Percentiles rank a stretch among this genome's conserved stretches.
phyloP scores from a whole-genome alignment of 768 basidiomycete genomes.

The Calvatia gigantea region DNA sequence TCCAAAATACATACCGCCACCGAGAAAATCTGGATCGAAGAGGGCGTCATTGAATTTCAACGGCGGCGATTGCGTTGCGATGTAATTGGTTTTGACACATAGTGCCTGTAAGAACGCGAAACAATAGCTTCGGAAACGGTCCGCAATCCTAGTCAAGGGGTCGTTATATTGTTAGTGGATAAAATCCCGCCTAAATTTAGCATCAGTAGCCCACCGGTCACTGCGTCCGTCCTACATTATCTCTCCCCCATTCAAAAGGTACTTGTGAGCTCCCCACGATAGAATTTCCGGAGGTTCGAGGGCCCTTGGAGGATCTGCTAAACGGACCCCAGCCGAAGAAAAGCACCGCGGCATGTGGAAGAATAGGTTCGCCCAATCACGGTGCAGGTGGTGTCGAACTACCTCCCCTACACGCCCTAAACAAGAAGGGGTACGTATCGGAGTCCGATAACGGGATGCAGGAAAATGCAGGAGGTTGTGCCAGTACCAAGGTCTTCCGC shows the following conservation, averaged over 20 bases:
- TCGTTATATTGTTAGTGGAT: not conserved
- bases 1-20: no score
- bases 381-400: not conserved
- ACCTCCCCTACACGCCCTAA: not conserved
- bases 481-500: not conserved
- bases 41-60: not conserved
- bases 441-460: constrained; percentile 1
- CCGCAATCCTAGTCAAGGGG: not conserved
- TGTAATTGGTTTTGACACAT: not conserved
- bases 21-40: not conserved
- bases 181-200: not conserved
- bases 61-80: not conserved
- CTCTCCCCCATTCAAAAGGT: no score
- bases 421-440: not conserved
- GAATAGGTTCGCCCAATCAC: not conserved
- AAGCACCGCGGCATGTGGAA: no score
- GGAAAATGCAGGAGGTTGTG: no score
- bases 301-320: no score
- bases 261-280: no score
- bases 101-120: not conserved
- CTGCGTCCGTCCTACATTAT: not conserved
- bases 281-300: no score
- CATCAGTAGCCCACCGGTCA: not conserved
- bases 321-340: no score
- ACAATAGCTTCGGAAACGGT: not conserved